Percentiles rank a stretch among this genome's conserved stretches.
Conservation (phyloP, 2,329 filamentous ascomycete genomes). For the Ophiostoma triangulosporum region DNA sequence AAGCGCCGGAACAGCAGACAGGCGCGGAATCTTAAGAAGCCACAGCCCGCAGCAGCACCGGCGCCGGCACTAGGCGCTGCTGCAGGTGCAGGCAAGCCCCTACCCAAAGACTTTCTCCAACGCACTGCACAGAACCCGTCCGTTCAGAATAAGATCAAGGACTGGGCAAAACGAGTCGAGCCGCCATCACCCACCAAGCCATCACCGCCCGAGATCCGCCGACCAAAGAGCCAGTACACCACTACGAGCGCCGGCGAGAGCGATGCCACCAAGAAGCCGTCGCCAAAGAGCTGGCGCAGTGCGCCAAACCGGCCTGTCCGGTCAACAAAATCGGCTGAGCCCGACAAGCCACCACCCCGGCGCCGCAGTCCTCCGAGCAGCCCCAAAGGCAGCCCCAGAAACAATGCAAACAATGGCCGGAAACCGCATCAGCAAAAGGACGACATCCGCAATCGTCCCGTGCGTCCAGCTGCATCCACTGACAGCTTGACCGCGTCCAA, state of each 20-base stretch:
- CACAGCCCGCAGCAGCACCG: not conserved
- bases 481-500: slow-evolving; percentile 1
- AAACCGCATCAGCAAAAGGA: slow-evolving; percentile 14
- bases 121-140: slow-evolving; percentile 40
- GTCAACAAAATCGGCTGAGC: slow-evolving; percentile 8
- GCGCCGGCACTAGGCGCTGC: slow-evolving; percentile 6
- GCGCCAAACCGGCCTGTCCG: slow-evolving; percentile 21
- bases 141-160: slow-evolving; percentile 45
- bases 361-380: not conserved
- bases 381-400: not conserved
- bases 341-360: not conserved
- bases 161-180: slow-evolving; percentile 47
- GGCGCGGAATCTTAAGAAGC: slow-evolving; percentile 14
- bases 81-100: slow-evolving; percentile 19
- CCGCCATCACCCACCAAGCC: slow-evolving; percentile 25
- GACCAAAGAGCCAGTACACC: slow-evolving; percentile 11
- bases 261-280: slow-evolving; percentile 12
- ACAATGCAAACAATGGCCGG: too few relatives aligned
- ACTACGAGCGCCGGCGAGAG: slow-evolving; percentile 11
- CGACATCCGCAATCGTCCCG: slow-evolving; percentile 17
- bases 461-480: not conserved
- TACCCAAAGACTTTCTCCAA: slow-evolving; percentile 47
- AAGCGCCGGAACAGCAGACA: slow-evolving; percentile 34
- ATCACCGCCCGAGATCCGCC: not conserved
- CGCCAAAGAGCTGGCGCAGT: slow-evolving; percentile 14